Conservation (phyloP, 1,284 basidiomycete genomes). For the Rhodotorula sp. region DNA sequence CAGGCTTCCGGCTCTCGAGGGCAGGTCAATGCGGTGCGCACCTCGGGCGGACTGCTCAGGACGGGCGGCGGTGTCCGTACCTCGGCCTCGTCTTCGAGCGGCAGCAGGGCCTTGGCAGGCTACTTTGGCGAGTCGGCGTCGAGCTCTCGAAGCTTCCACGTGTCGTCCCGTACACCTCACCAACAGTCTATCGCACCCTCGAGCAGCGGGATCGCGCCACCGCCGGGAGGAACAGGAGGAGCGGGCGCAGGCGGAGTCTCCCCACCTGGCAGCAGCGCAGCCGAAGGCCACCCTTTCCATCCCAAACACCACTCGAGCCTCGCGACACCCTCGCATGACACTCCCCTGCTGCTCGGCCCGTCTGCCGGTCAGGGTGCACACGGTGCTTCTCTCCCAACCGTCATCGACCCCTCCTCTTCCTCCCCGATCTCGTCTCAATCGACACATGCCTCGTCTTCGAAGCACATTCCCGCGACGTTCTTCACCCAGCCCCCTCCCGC, state of each 20-base stretch:
- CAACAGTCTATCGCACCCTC: constrained; percentile 16
- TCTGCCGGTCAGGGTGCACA: neutral
- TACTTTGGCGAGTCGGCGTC: constrained; percentile 9
- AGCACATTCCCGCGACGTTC: neutral
- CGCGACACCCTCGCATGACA: neutral
- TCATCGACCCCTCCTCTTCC: constrained; percentile 8
- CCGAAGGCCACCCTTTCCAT: neutral
- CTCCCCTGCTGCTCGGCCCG: neutral
- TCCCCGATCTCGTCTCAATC: constrained; percentile 7
- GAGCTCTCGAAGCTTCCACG: constrained; percentile 12
- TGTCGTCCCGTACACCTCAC: neutral
- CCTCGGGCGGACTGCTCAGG: too few species aligned
- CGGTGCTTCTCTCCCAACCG: neutral
- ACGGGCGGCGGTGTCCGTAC: too few species aligned
- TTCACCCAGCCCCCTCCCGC: constrained; percentile 8
- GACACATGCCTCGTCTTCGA: constrained; percentile 8
- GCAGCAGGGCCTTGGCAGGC: neutral
- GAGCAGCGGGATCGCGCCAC: neutral
- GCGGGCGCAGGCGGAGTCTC: neutral
- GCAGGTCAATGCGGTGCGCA: neutral
- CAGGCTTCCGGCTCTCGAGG: neutral
- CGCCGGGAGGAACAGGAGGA: neutral
- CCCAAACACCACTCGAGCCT: constrained; percentile 12
- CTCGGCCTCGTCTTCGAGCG: neutral
- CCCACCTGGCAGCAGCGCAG: neutral